Evolutionary conservation across 306 rosid genomes (phyloP).

Genomic region (Erythrophleum fordii): DNA sequence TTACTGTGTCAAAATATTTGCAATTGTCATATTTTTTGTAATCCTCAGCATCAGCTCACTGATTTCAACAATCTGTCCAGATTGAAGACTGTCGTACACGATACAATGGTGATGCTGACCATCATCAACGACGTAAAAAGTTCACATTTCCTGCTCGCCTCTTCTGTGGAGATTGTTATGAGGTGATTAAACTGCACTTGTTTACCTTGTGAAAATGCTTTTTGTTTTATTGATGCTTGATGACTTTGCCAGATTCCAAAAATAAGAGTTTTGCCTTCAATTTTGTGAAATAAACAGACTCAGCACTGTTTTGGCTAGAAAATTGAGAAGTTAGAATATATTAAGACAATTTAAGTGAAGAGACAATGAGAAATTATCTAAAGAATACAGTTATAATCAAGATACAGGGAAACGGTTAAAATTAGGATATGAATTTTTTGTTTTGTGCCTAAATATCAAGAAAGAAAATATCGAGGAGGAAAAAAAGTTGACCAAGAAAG

Average conservation of each 20-base stretch:
- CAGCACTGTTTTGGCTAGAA: background rate
- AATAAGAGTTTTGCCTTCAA: background rate
- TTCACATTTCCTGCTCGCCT: conserved; percentile 95
- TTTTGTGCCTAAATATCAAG: background rate
- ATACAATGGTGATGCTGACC: conserved; percentile 95
- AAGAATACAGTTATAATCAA: background rate
- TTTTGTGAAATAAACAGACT: conserved; percentile 15
- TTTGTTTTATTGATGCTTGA: conserved; percentile 26
- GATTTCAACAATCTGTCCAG: conserved; percentile 52
- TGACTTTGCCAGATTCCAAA: background rate
- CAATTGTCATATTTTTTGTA: conserved; percentile 25
- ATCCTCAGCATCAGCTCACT: conserved; percentile 34
- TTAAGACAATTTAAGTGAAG: background rate
- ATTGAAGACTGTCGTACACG: conserved; percentile 97
- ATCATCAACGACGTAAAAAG: conserved; percentile 92
- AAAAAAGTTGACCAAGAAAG: background rate
- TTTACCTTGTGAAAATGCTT: background rate
- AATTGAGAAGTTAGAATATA: background rate
- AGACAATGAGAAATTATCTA: background rate
- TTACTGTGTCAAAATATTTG: conserved; percentile 36
- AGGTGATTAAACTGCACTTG: conserved; percentile 56
- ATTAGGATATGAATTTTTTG: background rate
- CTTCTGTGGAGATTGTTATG: conserved; percentile 92
- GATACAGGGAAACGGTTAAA: background rate
- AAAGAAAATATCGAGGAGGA: background rate